phyloP scores from a whole-genome alignment of 2,329 filamentous ascomycete genomes.

The Nannizzia gypsea region DNA sequence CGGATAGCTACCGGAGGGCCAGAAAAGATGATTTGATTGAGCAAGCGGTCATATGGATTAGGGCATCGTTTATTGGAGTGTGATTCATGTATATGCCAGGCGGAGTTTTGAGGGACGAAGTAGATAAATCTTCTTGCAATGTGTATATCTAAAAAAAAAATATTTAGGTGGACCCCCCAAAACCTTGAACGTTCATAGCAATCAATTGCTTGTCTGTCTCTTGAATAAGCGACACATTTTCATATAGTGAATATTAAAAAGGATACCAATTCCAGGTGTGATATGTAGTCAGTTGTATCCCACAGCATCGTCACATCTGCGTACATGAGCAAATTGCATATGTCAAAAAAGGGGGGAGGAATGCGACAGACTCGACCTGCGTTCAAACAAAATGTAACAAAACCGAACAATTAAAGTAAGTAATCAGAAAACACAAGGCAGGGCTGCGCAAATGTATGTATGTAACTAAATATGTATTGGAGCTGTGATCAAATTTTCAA shows the following conservation, averaged over 20 bases:
- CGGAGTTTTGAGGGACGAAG: background rate
- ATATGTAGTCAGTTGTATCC: background rate
- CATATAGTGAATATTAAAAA: background rate
- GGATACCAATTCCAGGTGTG: background rate
- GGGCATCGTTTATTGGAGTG: background rate
- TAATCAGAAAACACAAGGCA: background rate
- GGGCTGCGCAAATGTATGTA: no score
- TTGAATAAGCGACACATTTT: background rate
- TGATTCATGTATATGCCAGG: background rate
- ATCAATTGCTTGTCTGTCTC: background rate
- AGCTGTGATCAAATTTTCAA: background rate
- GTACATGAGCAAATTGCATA: background rate
- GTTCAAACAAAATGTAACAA: background rate
- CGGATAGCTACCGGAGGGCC: background rate
- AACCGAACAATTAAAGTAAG: background rate
- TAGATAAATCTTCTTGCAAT: constrained; percentile 4
- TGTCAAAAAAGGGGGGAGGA: background rate
- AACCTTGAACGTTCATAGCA: background rate
- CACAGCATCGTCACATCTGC: background rate
- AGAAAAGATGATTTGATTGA: background rate
- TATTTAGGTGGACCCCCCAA: no score
- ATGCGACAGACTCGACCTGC: background rate
- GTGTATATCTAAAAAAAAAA: background rate
- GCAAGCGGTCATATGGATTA: background rate
- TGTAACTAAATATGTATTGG: background rate